Conservation (phyloP, 345 rosid genomes). For the Bretschneidera sinensis region DNA sequence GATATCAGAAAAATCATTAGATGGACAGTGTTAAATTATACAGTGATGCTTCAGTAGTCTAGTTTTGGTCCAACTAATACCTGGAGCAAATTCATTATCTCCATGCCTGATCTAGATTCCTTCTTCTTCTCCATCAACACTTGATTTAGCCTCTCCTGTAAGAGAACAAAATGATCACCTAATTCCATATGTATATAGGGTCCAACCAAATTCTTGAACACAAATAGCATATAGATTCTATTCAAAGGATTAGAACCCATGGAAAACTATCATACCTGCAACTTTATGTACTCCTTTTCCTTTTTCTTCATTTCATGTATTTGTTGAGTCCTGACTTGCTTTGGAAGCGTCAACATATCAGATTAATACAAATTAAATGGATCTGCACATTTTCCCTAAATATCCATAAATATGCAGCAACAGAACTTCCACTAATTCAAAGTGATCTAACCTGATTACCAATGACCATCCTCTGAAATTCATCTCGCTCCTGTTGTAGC, state of each 20-base stretch:
- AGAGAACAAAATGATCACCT: not conserved
- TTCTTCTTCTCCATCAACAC: conserved; percentile 98
- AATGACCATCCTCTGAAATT: conserved; percentile 95
- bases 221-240: not conserved
- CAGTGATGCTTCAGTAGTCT: not conserved
- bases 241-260: not conserved
- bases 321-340: conserved; percentile 99
- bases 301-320: conserved; percentile 96
- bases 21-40: not conserved
- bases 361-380: conserved; percentile 11
- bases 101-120: conserved; percentile 98
- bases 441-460: conserved; percentile 70
- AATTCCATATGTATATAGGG: not conserved
- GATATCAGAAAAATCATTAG: conserved; percentile 16
- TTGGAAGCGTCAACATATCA: conserved; percentile 25
- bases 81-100: conserved; percentile 98
- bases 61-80: conserved; percentile 27
- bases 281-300: conserved; percentile 92
- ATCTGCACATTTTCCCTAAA: conserved; percentile 4
- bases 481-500: conserved; percentile 91
- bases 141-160: conserved; percentile 89
- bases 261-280: conserved; percentile 52
- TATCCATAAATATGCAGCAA: conserved; percentile 6
- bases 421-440: not conserved
- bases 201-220: not conserved